Base-by-base conservation (phyloP, 1,139 yeast genomes). In the Sugiyamaella paludigena region DNA sequence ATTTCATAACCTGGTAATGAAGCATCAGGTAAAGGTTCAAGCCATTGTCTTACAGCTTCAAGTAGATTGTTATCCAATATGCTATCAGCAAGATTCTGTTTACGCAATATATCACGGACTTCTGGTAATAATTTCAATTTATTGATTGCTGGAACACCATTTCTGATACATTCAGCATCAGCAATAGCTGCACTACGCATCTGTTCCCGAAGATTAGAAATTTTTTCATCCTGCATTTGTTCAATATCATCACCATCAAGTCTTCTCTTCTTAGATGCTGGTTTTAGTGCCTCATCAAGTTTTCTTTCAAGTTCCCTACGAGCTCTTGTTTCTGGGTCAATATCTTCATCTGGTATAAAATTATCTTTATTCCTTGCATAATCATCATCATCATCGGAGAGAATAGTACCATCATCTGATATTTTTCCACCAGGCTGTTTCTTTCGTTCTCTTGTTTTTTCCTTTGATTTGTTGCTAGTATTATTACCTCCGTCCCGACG, bases 1-100 rank as follows among this genome's bases (percentile, higher is more conserved):
- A 94, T 91, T 68, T 91, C 96, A 69, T 87, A 92, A 1, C 96
- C 94, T 11, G 99, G 99, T 71, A 94, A 76, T 7, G 97, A 88
- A 40, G 95, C 96, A 73, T 94, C 98, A 1, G 98, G 98, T 59
- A 94, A 76, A 37, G 99, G 99, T 67, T 94, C 99, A 52, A 94
- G 76, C 99, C 99, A 94, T 66, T 88, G 83, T 60, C 98, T 79
- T 35, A 94, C 92, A 44, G 96, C 94, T 62, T 92, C 97, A 57
- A 94, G 76, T 61, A 94, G 71, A 68, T 94, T 94, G 67, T 92
- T 94, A 72, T 94, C 99, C 62, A 94, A 77, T 49, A 94, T 87
- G 12, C 96, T 86, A 63, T 91, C 96, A 31, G 96, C 69, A 61
- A 89, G 75, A 66, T 84, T 87, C 2, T 91, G 89, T 70, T 89